Percentiles rank a stretch among this genome's conserved stretches.
phyloP scores from a whole-genome alignment of 2,329 filamentous ascomycete species.

The Arthrobotrys sphaeroides region DNA sequence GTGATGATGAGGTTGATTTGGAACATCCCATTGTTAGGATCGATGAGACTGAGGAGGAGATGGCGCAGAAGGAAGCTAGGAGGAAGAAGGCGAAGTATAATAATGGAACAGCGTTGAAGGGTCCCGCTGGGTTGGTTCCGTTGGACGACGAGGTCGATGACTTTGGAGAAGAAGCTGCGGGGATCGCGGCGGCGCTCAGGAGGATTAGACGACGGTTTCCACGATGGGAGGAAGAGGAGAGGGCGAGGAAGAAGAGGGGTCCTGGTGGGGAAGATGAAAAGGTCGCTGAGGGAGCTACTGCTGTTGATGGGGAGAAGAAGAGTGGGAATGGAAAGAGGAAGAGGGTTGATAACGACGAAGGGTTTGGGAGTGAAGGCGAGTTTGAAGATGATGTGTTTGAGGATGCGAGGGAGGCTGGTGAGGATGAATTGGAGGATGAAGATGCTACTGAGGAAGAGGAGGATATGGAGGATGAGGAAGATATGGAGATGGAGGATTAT shows the following conservation, averaged over 20 bases:
- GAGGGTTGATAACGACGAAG: slow-evolving; percentile 45
- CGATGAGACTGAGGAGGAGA: slow-evolving; percentile 64
- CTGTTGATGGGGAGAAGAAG: not conserved
- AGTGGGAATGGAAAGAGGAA: slow-evolving; percentile 8
- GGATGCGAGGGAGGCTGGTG: slow-evolving; percentile 59
- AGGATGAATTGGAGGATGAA: slow-evolving; percentile 59
- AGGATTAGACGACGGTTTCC: slow-evolving; percentile 72
- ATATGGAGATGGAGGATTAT: slow-evolving; percentile 54
- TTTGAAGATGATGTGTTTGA: slow-evolving; percentile 59
- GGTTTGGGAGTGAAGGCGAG: slow-evolving; percentile 57
- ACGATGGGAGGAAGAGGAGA: slow-evolving; percentile 71
- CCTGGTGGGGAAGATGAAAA: slow-evolving; percentile 51
- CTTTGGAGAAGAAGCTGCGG: slow-evolving; percentile 77
- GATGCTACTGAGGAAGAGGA: slow-evolving; percentile 64
- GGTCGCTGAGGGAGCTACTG: slow-evolving; percentile 59
- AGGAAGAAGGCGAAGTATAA: slow-evolving; percentile 42
- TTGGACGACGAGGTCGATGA: slow-evolving; percentile 71
- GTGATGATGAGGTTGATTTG: slow-evolving; percentile 68
- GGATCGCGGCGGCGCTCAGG: slow-evolving; percentile 73
- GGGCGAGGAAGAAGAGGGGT: slow-evolving; percentile 54
- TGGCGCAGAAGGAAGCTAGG: slow-evolving; percentile 59
- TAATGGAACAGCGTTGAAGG: slow-evolving; percentile 54
- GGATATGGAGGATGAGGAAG: slow-evolving; percentile 68
- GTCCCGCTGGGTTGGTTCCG: slow-evolving; percentile 68
- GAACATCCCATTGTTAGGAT: slow-evolving; percentile 56